Conservation (phyloP, 345 rosid species). For the Barbarea vulgaris region DNA sequence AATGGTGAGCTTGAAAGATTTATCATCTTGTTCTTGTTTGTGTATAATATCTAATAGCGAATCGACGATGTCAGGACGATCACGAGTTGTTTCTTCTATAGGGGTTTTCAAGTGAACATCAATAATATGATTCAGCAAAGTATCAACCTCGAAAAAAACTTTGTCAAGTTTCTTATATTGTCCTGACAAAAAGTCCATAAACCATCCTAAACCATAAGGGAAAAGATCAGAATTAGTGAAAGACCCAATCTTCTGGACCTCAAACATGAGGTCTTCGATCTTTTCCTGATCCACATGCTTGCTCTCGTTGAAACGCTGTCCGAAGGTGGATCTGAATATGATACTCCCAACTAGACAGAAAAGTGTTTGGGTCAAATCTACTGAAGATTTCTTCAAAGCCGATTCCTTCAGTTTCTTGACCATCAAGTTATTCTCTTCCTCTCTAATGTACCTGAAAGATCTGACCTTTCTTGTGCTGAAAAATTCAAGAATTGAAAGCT, state of each 20-base stretch:
- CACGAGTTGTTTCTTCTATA: not conserved
- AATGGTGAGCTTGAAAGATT: constrained; percentile 17
- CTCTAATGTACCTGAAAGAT: constrained; percentile 22
- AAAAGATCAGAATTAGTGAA: not conserved
- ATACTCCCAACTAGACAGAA: not conserved
- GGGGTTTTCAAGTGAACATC: constrained; percentile 12
- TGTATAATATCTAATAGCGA: not conserved
- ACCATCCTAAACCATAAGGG: constrained; percentile 2
- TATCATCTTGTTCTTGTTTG: constrained; percentile 10
- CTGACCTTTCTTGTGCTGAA: not conserved
- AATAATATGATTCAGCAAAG: not conserved
- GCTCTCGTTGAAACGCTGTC: not conserved
- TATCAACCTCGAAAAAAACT: not conserved
- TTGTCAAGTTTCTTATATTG: not conserved
- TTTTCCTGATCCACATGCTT: not conserved
- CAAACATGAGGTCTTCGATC: constrained; percentile 4
- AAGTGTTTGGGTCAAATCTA: constrained; percentile 7
- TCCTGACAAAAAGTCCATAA: constrained; percentile 2
- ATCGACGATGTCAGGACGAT: constrained; percentile 30
- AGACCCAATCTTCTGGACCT: not conserved
- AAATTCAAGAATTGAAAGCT: not conserved
- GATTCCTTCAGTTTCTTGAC: not conserved
- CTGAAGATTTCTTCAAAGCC: not conserved
- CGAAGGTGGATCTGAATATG: not conserved
- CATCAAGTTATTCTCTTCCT: constrained; percentile 14